Base-by-base conservation (phyloP, 2,329 filamentous ascomycete species). In the Aspergillus sp. region DNA sequence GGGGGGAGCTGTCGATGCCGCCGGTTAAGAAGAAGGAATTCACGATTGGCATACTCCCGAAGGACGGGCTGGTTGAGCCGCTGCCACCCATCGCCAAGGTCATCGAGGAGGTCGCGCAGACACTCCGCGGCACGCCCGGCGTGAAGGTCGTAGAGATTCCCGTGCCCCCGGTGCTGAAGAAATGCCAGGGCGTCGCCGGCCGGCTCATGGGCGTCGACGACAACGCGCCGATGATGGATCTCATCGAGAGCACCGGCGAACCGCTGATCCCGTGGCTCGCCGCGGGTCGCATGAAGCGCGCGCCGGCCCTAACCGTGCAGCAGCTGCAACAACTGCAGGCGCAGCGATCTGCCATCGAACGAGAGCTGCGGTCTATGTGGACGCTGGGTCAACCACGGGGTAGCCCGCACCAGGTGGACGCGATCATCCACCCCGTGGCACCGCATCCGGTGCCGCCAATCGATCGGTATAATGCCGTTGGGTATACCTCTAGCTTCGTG, bases 371-470 rank as follows among this genome's bases (percentile, higher is more conserved):
- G 43, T 64, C 73, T 28, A 73, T 84, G 45, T 85, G 81, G 81
- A 72, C 54, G 4, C 47, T 48, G 27, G 53, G 50, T 34, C 5
- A 32, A 12, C 43, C 44, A 5, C 19, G 1, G 19, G 51, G 54
- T 33, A 43, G 35, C 19, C 29, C 38, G 5, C 49, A 57, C n/a
- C 52, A 52, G 0, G 45, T 85, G 5, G 81, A 85, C 66, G 79
- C 79, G 0, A 74, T 85, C 44, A 74, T 85, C 46, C 80, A 75
- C 51, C 82, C 81, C 0, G 70, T 83, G 0, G 81, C 81, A 9
- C 80, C 81, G 2, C 82, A 85, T 60, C 79, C 81, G 0, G 74
- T 81, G 0, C 78, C 81, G 1, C 71, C 74, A 7, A 75, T 82
- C 46, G 82, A 85, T 64, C 68, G 73, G 2, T 85, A 79, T 64